Base-by-base conservation (phyloP, 176 grass and related monocot species). In the Eleusine coracana region DNA sequence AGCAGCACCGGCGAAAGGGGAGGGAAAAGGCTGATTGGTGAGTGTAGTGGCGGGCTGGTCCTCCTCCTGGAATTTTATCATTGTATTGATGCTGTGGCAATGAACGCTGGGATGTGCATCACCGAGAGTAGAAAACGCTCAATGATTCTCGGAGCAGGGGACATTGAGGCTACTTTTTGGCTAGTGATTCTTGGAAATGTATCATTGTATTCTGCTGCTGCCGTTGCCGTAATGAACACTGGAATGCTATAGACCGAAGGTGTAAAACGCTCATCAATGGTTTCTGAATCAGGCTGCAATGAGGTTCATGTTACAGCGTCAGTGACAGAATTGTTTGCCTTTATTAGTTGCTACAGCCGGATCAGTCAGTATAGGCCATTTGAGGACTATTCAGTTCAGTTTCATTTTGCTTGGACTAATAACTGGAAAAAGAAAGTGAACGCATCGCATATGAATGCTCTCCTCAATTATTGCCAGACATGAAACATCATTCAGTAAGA, bases 21-120 rank as follows among this genome's bases (percentile, higher is more conserved):
- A 51, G 80, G 70, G 5, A 40, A 86, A 86, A 86, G 68, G 73
- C 73, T 68, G 83, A 61, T 16, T 36, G 7, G 48, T 71, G 62
- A 56, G 54, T 21, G 62, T 29, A 9, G 17, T n/a, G 21, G 23
- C 9, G 38, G 27, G 36, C 50, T 23, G 54, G 54, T 56, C 54
- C 54, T 56, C 54, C 54, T 56, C 16, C 79, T 28, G n/a, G 46
- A 69, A 81, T 13, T 23, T 51, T 68, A 71, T 82, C 67, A 71
- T 82, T 82, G 79, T 82, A 71, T 60, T 78, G 75, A 16, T 29
- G 75, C 59, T 27, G 59, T 13, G 25, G 59, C 64, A 42, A 78
- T 66, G 76, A 65, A 62, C 40, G 40, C 4, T 36, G 76, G 60
- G 45, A 65, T 49, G 4, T 21, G 48, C 76, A 31, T 27, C 60